Base-by-base conservation (phyloP, 2,329 filamentous ascomycete species). In the Scedosporium boydii region DNA sequence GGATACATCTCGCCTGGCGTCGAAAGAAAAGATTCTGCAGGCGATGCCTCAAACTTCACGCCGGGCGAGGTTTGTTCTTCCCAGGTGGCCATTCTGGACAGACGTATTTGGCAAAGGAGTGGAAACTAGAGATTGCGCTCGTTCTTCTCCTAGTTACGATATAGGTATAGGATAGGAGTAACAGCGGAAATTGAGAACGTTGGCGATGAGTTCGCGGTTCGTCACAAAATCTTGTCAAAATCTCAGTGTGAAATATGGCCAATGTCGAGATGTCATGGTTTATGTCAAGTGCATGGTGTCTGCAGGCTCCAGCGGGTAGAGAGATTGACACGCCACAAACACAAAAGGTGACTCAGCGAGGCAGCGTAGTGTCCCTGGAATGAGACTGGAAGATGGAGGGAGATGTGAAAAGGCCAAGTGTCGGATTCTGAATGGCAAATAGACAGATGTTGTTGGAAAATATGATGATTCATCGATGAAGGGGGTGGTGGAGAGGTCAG, bases 11-110 rank as follows among this genome's bases (percentile, higher is more conserved):
- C 78, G 65, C 77, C 75, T 2, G 81, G 79, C 1, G 76, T 73
- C 2, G 82, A 83, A 44, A 83, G 70, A 55, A 82, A 75, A 4
- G 81, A 83, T 71, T 84, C 82, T 70, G 78, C 73, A 2, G 81
- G 81, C 48, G 81, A 84, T 63, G 75, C 69, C 72, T 84, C 80
- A 66, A 82, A 77, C 72, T 84, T 83, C 71, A 80, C 70, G 64
- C 74, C 69, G 44, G 80, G 76, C 7, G 46, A 60, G 27, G n/a
- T 6, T 34, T 60, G 41, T 29, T 38, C 59, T 18, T 60, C 46
- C 59, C 48, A 42, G 42, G 46, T 21, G 27, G 55, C 14, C 44
- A 58, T 63, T 38, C 29, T 58, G 58, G 60, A 44, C 46, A 62
- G 48, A 58, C 64, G 57, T 27, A 42, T 63, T 67, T 63, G 62